These are phyloP conservation scores for Fabrea salina DNA, from an alignment of 169 alveolate species.

Conservation along the genomic window DNA sequence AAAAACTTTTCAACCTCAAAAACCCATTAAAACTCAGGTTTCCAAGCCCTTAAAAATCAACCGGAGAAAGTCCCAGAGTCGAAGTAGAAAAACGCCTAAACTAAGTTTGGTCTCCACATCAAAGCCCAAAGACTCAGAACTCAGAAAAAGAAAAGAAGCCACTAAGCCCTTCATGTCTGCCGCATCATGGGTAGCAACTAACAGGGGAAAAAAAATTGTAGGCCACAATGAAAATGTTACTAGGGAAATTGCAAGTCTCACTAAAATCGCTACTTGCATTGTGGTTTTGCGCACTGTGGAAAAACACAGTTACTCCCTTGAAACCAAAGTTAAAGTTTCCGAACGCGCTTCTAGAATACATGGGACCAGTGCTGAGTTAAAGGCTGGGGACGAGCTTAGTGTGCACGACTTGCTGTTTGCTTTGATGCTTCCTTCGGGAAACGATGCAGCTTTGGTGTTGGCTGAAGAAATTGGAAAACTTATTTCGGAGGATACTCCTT, in stretches of 20 bases:
- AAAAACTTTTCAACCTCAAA: no score
- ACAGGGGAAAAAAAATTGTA: conserved; percentile 41
- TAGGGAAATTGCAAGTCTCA: conserved; percentile 68
- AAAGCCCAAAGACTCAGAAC: no score
- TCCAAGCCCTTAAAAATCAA: no score
- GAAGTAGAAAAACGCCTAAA: no score
- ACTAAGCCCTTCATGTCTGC: conserved; percentile 55
- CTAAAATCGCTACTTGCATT: conserved; percentile 69
- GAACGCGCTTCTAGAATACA: conserved; percentile 42
- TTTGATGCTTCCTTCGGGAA: conserved; percentile 71
- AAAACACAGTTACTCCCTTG: conserved; percentile 34
- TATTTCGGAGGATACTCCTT: conserved; percentile 21
- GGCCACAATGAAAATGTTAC: conserved; percentile 47
- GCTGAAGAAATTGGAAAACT: conserved; percentile 57
- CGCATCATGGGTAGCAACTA: conserved; percentile 55
- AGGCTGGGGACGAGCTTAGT: conserved; percentile 45
- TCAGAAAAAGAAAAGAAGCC: no score
- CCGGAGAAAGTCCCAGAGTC: no score
- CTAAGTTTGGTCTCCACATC: no score
- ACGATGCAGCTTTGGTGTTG: conserved; percentile 65
- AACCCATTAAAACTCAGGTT: no score
- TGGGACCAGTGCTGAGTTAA: conserved; percentile 57
- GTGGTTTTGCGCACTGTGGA: conserved; percentile 27
- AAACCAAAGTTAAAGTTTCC: conserved; percentile 45
- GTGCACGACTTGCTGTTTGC: conserved; percentile 57